Base-by-base conservation (phyloP, 2,329 filamentous ascomycete species). In the Rosellinia necatrix region DNA sequence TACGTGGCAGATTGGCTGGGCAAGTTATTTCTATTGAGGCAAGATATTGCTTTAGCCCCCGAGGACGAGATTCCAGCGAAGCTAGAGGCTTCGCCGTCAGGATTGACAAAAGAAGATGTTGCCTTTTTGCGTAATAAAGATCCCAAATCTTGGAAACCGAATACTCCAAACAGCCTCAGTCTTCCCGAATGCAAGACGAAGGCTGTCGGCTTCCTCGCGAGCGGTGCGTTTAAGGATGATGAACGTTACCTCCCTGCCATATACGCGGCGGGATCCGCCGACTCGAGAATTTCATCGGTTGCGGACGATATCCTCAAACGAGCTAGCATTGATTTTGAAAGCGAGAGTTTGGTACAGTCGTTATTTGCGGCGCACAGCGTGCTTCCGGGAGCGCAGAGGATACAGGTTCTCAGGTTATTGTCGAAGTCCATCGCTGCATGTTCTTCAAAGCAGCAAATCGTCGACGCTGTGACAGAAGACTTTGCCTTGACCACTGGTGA, bases 261-360 rank as follows among this genome's bases (percentile, higher is more conserved):
- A 1, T 92, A 90, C 69, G 92, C 92, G 4, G 88, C 91, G 22
- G 87, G 91, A 0, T 92, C 92, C 72, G 77, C 86, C 1, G 94
- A 97, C 62, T 91, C 87, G 30, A 84, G 88, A 7, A 86, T 97
- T 32, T 86, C 90, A 9, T 85, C 89, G n/a, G 77, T 91, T n/a
- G 93, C 90, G 0, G 91, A 97, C 53, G 92, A 96, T 65, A 84
- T 96, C 44, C 74, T 97, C 62, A 99, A 97, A 73, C 82, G 92
- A 62, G 89, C 84, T 25, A 81, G 84, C 1, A 82, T 90, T 7
- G 85, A 89, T 7, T 76, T 97, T 22, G 93, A 97, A 70, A 82
- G 91, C 59, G 66, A 77, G 8, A 64, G 71, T 1, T 72, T 92
- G 2, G 79, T 96, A 3, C 75, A 81, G 53, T 77, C 81, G 13